Conservation (phyloP, 176 grass and related monocot species). For the Pontederia paniculata region DNA sequence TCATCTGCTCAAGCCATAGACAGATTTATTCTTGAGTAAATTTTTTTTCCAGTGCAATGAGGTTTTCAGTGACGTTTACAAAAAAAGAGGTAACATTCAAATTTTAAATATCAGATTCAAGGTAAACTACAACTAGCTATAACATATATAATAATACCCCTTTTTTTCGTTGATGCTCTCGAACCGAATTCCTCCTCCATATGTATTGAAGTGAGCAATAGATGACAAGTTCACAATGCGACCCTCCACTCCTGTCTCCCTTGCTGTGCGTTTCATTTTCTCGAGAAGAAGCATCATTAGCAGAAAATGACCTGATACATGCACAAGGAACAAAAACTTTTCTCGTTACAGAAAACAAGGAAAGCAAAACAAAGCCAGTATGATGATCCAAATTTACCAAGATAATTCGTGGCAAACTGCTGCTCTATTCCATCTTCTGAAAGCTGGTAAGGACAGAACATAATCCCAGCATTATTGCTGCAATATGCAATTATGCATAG, state of each 20-base stretch:
- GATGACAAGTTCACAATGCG: conserved; percentile 77
- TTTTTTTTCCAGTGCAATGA: too few species aligned
- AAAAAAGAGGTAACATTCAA: too few species aligned
- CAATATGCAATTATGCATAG: conserved; percentile 6
- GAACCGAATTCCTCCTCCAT: conserved; percentile 41
- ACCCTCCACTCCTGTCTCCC: conserved; percentile 52
- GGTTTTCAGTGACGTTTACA: too few species aligned
- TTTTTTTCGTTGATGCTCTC: conserved; percentile 49
- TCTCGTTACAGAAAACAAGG: too few species aligned
- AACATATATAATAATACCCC: conserved; percentile 18
- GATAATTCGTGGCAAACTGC: conserved; percentile 75
- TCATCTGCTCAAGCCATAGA: too few species aligned
- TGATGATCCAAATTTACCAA: conserved; percentile 26
- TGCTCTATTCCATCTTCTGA: conserved; percentile 74
- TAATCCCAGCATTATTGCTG: conserved; percentile 90
- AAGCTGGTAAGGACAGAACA: conserved; percentile 64
- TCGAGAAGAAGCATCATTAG: conserved; percentile 64
- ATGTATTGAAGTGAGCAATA: conserved; percentile 35
- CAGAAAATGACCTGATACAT: conserved; percentile 75
- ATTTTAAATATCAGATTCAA: too few species aligned
- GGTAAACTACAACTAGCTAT: too few species aligned
- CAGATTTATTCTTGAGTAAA: too few species aligned
- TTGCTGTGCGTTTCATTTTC: conserved; percentile 76
- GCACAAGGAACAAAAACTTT: too few species aligned
- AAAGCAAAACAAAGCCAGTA: too few species aligned